These are phyloP conservation scores for Barnettozyma populi DNA, from an alignment of 805 yeast species.

Conservation along the genomic window DNA sequence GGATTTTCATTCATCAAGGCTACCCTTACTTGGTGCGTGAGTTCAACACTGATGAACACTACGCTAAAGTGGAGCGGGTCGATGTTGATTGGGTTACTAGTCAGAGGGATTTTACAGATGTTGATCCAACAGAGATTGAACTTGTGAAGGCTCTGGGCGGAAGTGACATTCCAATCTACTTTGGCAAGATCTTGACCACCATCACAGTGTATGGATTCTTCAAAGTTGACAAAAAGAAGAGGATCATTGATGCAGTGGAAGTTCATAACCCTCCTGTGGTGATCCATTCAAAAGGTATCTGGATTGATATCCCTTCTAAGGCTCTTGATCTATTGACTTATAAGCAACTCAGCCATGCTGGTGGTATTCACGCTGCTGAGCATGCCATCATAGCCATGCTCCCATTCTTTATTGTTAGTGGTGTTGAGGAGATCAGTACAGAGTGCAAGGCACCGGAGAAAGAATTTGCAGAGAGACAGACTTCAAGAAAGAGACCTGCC, in stretches of 20 bases:
- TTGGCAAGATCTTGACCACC: conserved; percentile 69
- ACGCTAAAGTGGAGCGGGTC: conserved; percentile 81
- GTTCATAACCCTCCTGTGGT: conserved; percentile 82
- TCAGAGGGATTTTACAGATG: conserved; percentile 89
- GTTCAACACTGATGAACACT: conserved; percentile 70
- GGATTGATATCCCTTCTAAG: conserved; percentile 80
- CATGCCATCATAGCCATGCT: conserved; percentile 80
- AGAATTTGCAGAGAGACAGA: conserved; percentile 77
- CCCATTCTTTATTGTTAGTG: conserved; percentile 68
- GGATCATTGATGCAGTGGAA: conserved; percentile 90
- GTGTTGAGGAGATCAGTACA: conserved; percentile 74
- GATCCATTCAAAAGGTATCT: conserved; percentile 70
- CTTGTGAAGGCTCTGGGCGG: conserved; percentile 47
- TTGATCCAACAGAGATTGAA: conserved; percentile 79
- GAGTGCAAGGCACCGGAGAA: conserved; percentile 98
- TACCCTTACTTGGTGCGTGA: conserved; percentile 81
- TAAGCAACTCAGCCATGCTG: conserved; percentile 69
- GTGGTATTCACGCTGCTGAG: conserved; percentile 94
- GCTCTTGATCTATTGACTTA: conserved; percentile 53
- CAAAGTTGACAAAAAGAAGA: conserved; percentile 69
- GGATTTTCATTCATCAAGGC: conserved; percentile 92
- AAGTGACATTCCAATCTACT: conserved; percentile 58
- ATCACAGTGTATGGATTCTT: conserved; percentile 88
- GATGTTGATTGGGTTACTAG: conserved; percentile 91
- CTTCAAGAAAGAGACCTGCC: conserved; percentile 76